Evolutionary conservation across 345 rosid species (phyloP), one percentile per base, ranked within the genome.

Genomic region (Erucastrum elatum): DNA sequence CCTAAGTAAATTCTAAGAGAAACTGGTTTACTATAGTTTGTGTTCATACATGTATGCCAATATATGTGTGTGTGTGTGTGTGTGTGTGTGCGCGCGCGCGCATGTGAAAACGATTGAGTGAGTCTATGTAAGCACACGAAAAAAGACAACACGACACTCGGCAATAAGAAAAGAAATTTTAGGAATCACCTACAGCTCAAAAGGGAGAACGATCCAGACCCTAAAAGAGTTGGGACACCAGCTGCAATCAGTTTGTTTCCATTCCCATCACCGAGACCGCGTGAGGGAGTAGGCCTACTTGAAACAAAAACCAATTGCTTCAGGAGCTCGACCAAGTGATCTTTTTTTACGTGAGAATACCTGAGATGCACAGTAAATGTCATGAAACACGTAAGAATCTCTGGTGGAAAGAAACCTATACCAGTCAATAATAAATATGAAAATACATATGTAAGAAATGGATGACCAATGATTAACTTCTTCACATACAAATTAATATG

Each of bases 291-390:
- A 74, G 90, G 82, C 64, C 88, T 82, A 72, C 80, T 89, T 67
- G 76, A 66, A 41, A 70, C 64, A 62, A 79, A 71, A 71, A 96
- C 79, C 77, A 93, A 85, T 85, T 93, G 96, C 89, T 87, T 93
- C 87, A 96, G 83, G 81, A 96, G 99, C 91, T 91, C 89, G 59
- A 90, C 91, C 89, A 96, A 84, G 86, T 96, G 99, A 81, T 91
- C 94, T 63, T 82, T 87, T 87, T 86, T 93, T 70, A 93, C 74
- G 75, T 96, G 95, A 82, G 93, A 89, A 83, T 91, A 86, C 94
- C 99, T 96, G 79, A 77, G 68, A 9, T n/a, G 70, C 66, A 84
- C 64, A 81, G 70, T 79, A 39, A 77, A 76, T 35, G 35, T 53
- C 71, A 74, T 29, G 72, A 73, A 78, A 78, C 6, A 68, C 49